Conservation (phyloP, 805 yeast species). For the Yarrowia sp. region DNA sequence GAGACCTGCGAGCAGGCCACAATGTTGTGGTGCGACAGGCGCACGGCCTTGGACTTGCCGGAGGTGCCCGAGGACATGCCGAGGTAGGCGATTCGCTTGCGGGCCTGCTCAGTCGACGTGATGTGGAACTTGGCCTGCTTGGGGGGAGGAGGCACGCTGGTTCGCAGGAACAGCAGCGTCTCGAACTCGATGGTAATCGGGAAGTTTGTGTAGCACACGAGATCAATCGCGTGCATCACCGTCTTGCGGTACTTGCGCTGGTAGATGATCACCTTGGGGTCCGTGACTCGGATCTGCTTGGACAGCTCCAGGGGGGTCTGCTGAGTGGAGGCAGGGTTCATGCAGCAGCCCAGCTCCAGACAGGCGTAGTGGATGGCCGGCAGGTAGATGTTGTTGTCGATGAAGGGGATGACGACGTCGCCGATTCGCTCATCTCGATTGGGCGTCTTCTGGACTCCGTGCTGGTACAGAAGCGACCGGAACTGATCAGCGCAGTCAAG, state of each 20-base stretch:
- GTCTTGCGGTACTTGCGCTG: constrained; percentile 17
- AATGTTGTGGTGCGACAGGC: constrained; percentile 29
- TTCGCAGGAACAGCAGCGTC: constrained; percentile 9
- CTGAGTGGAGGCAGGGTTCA: constrained; percentile 14
- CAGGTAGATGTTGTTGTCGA: constrained; percentile 22
- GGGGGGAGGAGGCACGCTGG: constrained; percentile 5
- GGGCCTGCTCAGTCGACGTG: constrained; percentile 9
- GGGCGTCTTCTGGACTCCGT: constrained; percentile 13
- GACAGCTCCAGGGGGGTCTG: constrained; percentile 22
- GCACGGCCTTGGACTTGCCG: constrained; percentile 22
- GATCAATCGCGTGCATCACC: constrained; percentile 4
- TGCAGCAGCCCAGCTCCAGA: constrained; percentile 19
- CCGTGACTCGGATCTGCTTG: constrained; percentile 18
- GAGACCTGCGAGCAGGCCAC: constrained; percentile 15
- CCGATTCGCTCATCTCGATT: constrained; percentile 27
- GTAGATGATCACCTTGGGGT: constrained; percentile 22
- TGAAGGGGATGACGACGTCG: constrained; percentile 19
- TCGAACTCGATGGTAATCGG: constrained; percentile 12
- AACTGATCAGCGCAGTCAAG: constrained; percentile 22
- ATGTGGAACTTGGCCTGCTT: constrained; percentile 18
- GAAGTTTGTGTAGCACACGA: constrained; percentile 10
- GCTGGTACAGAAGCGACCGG: constrained; percentile 14
- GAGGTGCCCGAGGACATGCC: constrained; percentile 39
- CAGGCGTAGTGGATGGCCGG: constrained; percentile 14
- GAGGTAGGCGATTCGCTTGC: constrained; percentile 17